These are phyloP conservation scores for Rhodotorula kratochvilovae DNA, from an alignment of 768 basidiomycete species.

Conservation along the genomic window DNA sequence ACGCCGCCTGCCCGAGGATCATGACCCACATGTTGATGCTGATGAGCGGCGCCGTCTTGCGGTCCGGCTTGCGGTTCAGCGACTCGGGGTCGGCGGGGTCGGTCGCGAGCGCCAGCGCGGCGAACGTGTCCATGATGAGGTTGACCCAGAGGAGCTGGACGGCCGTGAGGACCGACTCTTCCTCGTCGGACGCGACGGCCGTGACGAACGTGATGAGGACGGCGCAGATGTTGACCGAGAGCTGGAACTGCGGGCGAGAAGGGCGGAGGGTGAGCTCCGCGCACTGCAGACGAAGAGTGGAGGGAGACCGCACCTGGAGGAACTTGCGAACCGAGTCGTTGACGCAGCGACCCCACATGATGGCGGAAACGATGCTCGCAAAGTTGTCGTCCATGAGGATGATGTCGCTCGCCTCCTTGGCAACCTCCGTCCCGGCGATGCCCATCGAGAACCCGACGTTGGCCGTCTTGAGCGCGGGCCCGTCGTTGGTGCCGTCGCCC, in stretches of 20 bases:
- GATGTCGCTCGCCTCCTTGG: slow-evolving; percentile 98
- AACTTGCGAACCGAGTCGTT: slow-evolving; percentile 98
- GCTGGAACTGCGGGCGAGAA: slow-evolving; percentile 42
- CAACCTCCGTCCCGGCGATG: slow-evolving; percentile 93
- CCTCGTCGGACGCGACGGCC: slow-evolving; percentile 70
- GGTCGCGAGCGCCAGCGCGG: slow-evolving; percentile 92
- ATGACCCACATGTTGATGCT: slow-evolving; percentile 88
- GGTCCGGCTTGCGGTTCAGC: slow-evolving; percentile 85
- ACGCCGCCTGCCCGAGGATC: slow-evolving; percentile 81
- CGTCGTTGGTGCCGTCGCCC: slow-evolving; percentile 97
- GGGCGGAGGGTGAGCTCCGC: slow-evolving; percentile 50
- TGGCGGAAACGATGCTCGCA: slow-evolving; percentile 89
- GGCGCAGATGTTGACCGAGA: slow-evolving; percentile 87
- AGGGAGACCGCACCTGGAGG: slow-evolving; percentile 68
- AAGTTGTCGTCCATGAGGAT: slow-evolving; percentile 99
- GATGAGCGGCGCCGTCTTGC: slow-evolving; percentile 81
- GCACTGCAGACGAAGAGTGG: neutral
- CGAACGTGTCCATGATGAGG: slow-evolving; percentile 75
- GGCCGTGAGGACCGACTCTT: slow-evolving; percentile 82
- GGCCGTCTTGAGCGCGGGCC: slow-evolving; percentile 64
- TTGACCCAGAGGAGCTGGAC: slow-evolving; percentile 98
- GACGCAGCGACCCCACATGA: slow-evolving; percentile 98
- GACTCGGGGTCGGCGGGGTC: slow-evolving; percentile 79
- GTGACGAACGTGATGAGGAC: slow-evolving; percentile 89
- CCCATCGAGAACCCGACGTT: slow-evolving; percentile 98